Evolutionary conservation across 768 basidiomycete genomes (phyloP), one percentile per base, ranked within the genome.

Genomic region (Tricholoma flavovirens): DNA sequence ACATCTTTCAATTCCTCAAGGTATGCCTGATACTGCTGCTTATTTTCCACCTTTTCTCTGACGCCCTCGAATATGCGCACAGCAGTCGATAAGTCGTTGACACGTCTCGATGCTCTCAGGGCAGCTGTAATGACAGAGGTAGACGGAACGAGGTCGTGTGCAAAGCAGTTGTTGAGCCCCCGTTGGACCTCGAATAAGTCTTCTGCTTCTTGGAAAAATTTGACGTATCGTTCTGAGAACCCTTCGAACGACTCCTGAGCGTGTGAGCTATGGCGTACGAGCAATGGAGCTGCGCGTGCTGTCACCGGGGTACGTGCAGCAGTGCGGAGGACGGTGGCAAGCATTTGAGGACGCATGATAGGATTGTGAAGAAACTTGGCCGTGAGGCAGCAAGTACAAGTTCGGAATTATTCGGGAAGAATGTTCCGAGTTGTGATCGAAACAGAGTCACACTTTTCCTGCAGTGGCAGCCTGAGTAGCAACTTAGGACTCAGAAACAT

Each of bases 121-220:
- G 93, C 93, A 60, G 91, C 89, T 75, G 94, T 92, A 54, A 95
- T 75, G 64, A 96, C 91, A 54, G 77, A 70, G 24, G 91, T 82
- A 1, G 90, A 83, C 4, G 93, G 93, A 12, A 97, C 94, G 60
- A 97, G 83, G 73, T 99, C 97, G 72, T 98, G 96, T 2, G 97
- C 92, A 71, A 99, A 99, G 78, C 95, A 98, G 82, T 99, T 99
- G 81, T 99, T 98, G 66, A 99, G 79, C 36, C 97, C 97, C 51
- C 97, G 91, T 75, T 99, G 96, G 61, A 99, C 89, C 79, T 99
- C 97, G 69, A 99, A 99, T 56, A 98, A 82, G 76, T 99, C 97
- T 68, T 93, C 86, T 49, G 93, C 93, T 55, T 83, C 80, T 68
- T 90, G 75, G 82, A 99, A 99, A 75, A 99, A 99, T 61, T 79